A percentile compares a stretch with the other conserved stretches of the same genome.
Conservation (phyloP, 2,329 filamentous ascomycete species). For the Cladosporium phlei region DNA sequence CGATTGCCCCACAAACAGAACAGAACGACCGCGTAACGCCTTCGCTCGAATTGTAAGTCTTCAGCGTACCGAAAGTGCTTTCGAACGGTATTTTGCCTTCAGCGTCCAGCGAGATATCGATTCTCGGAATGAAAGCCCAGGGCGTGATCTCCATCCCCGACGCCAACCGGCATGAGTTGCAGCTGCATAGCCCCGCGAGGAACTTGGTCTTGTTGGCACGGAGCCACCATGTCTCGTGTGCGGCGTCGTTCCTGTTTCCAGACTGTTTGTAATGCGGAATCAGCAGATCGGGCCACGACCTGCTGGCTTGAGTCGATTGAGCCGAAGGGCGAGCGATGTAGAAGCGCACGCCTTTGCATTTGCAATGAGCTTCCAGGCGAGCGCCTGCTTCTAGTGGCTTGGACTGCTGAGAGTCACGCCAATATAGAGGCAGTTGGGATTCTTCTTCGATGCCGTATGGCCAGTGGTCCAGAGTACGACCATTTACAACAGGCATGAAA, state of each 20-base stretch:
- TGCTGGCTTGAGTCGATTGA: conserved; percentile 41
- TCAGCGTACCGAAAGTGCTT: conserved; percentile 41
- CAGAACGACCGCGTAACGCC: conserved; percentile 60
- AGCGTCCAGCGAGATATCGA: conserved; percentile 47
- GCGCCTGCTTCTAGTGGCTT: not conserved
- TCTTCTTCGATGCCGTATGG: conserved; percentile 16
- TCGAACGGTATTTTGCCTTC: conserved; percentile 22
- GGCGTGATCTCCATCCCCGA: conserved; percentile 60
- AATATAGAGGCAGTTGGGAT: conserved; percentile 22
- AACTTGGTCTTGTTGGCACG: conserved; percentile 47
- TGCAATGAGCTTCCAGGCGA: conserved; percentile 45
- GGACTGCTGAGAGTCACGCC: conserved; percentile 14
- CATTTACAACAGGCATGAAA: conserved; percentile 28
- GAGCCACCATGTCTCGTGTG: conserved; percentile 59
- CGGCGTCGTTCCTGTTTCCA: conserved; percentile 36
- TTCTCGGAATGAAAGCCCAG: conserved; percentile 62
- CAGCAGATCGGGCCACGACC: conserved; percentile 52
- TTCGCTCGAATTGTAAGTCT: conserved; percentile 50
- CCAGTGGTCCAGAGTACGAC: conserved; percentile 28
- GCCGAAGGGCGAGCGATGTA: conserved; percentile 52
- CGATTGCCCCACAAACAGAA: conserved; percentile 55
- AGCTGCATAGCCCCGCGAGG: conserved; percentile 57
- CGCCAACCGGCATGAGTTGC: conserved; percentile 56
- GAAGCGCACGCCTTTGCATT: conserved; percentile 54
- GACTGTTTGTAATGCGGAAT: conserved; percentile 42